Evolutionary conservation across 495 filamentous ascomycete genomes (phyloP), one percentile per base, ranked within the genome.

Genomic region (Ascobolus immersus): DNA sequence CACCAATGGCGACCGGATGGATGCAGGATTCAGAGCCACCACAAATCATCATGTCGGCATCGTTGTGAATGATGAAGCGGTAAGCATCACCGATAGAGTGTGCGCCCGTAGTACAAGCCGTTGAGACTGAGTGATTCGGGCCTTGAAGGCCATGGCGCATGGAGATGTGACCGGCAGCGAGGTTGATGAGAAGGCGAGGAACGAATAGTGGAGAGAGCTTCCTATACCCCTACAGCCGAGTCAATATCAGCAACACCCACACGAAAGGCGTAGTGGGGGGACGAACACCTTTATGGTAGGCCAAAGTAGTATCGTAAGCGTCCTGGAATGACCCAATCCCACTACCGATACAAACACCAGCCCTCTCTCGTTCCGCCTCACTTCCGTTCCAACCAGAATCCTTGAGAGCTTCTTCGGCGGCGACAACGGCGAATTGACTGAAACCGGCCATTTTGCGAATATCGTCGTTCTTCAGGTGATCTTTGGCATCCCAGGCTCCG

Each of bases 11-110:
- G 15, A 96, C 60, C 9, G 86, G 86, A 45, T 96, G 81, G 38
- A 96, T 90, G 51, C 86, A 96, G 2, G 84, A 81, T 54, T 96
- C 86, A 6, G 80, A 67, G 9, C 81, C 84, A 19, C 86, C 86
- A 22, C 86, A 81, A 9, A 96, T 56, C 81, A 96, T 93, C 17
- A 94, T 70, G 47, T 90, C 65, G 15, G 84, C 84, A 47, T 93
- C 84, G 19, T 79, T 79, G 53, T 66, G 75, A 18, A 75, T 68
- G 42, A 96, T 90, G 47, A 93, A 80, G 7, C 84, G 69, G 26
- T 74, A 67, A 21, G 86, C 86, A 47, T 96, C 86, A 19, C 82
- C 82, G 37, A 96, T 71, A 5, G 81, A 75, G 57, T 96, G 84
- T 5, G 81, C 80, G 2, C 84, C 82, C 1, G 86, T 93, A 0